Percentiles rank a stretch among this genome's conserved stretches.
Conservation (phyloP, 257 asterid genomes). For the Petunia axillaris region DNA sequence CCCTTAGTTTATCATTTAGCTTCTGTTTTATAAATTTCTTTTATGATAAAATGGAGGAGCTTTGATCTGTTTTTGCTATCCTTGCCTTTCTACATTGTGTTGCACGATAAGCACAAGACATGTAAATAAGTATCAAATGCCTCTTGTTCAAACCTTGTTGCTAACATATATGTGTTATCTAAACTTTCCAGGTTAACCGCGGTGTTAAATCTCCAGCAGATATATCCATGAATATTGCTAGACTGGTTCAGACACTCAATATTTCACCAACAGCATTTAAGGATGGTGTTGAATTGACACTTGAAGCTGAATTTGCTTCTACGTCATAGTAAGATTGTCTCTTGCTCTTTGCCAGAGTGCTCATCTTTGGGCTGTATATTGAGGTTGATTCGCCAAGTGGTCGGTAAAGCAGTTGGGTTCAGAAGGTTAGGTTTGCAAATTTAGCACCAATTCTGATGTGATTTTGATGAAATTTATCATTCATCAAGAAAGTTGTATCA, state of each 20-base stretch:
- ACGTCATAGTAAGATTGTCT: slow-evolving; percentile 1
- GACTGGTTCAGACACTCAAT: slow-evolving; percentile 62
- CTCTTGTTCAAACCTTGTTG: background rate
- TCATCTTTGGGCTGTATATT: background rate
- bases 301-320: slow-evolving; percentile 46
- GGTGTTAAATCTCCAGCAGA: slow-evolving; percentile 91
- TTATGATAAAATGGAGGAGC: background rate
- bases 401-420: background rate
- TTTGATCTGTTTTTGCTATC: background rate
- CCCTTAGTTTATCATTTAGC: background rate
- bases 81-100: background rate
- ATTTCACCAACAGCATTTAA: slow-evolving; percentile 58
- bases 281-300: slow-evolving; percentile 76
- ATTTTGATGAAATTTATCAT: background rate
- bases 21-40: background rate
- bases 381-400: background rate
- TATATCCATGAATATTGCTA: slow-evolving; percentile 83
- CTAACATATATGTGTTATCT: slow-evolving; percentile 6
- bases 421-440: background rate
- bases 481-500: background rate
- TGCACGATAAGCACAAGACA: background rate
- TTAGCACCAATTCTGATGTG: background rate
- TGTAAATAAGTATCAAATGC: background rate
- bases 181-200: slow-evolving; percentile 70
- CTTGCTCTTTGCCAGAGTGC: background rate